These are phyloP conservation scores for Lachnellula subtilissima DNA, from an alignment of 2,329 filamentous ascomycete genomes.

Conservation along the genomic window DNA sequence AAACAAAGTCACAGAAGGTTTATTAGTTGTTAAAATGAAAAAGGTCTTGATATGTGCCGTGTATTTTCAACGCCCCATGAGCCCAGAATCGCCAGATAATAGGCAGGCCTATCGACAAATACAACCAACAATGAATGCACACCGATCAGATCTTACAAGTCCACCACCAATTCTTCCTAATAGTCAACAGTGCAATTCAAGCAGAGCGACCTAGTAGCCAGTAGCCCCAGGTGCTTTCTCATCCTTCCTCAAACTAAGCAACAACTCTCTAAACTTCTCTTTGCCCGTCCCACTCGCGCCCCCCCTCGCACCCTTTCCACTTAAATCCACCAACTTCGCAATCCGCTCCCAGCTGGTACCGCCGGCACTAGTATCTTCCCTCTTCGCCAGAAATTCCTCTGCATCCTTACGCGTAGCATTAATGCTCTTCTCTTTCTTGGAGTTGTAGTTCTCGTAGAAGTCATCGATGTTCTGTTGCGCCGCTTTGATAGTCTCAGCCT, in stretches of 20 bases:
- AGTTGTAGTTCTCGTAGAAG: slow-evolving; percentile 99
- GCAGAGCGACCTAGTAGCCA: slow-evolving; percentile 46
- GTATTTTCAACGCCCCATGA: slow-evolving; percentile 31
- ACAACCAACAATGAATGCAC: slow-evolving; percentile 22
- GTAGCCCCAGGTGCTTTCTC: slow-evolving; percentile 72
- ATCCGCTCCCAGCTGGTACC: slow-evolving; percentile 99
- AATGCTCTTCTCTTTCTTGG: slow-evolving; percentile 92
- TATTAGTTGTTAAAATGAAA: background rate
- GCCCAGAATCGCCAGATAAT: slow-evolving; percentile 20
- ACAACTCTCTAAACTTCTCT: slow-evolving; percentile 88
- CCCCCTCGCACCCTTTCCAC: slow-evolving; percentile 83
- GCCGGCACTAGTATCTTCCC: slow-evolving; percentile 89
- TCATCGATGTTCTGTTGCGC: slow-evolving; percentile 95
- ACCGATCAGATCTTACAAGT: slow-evolving; percentile 26
- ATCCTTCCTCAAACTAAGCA: slow-evolving; percentile 86
- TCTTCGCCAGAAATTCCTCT: slow-evolving; percentile 81
- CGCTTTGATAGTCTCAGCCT: slow-evolving; percentile 79
- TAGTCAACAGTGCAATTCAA: slow-evolving; percentile 5
- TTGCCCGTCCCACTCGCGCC: slow-evolving; percentile 89
- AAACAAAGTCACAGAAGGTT: background rate
- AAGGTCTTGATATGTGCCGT: slow-evolving; percentile 23
- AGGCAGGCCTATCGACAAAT: slow-evolving; percentile 23
- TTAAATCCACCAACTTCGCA: slow-evolving; percentile 93
- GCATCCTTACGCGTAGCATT: slow-evolving; percentile 85
- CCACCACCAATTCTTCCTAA: slow-evolving; percentile 2